These are phyloP conservation scores for Trichoderma oligosporum DNA, from an alignment of 2,329 filamentous ascomycete genomes.

Conservation along the genomic window DNA sequence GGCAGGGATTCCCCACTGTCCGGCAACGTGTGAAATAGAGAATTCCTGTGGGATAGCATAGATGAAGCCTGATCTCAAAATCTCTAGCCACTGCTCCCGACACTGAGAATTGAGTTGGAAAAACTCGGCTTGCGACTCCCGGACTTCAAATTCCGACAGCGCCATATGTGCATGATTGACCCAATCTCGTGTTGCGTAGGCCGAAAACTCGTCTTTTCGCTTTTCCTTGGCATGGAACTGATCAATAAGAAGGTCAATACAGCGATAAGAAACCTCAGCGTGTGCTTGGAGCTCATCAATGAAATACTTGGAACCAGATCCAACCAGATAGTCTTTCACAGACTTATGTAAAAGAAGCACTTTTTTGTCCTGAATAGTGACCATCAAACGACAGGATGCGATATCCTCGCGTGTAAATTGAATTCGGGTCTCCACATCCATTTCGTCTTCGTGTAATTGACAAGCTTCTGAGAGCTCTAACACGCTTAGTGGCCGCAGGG, in stretches of 20 bases:
- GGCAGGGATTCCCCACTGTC: constrained; percentile 11
- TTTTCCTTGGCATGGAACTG: not conserved
- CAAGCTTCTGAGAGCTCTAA: constrained; percentile 22
- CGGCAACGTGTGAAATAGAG: constrained; percentile 19
- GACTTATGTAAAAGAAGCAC: constrained; percentile 22
- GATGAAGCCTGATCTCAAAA: too few species aligned
- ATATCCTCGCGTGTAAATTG: constrained; percentile 21
- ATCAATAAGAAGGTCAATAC: constrained; percentile 4
- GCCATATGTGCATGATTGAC: constrained; percentile 14
- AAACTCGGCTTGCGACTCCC: constrained; percentile 5
- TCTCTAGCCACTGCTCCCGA: constrained; percentile 2
- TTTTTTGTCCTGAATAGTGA: constrained; percentile 20
- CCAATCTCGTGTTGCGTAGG: constrained; percentile 13
- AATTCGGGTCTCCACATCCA: constrained; percentile 3
- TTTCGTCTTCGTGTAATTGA: constrained; percentile 18
- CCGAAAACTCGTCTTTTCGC: not conserved
- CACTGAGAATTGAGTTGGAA: constrained; percentile 10
- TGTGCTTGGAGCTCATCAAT: not conserved
- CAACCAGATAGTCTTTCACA: constrained; percentile 21
- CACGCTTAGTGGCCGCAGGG: constrained; percentile 18
- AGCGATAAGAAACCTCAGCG: not conserved
- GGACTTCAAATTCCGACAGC: constrained; percentile 5
- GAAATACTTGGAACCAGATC: not conserved
- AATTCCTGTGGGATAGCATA: not conserved
- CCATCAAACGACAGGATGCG: constrained; percentile 21